Evolutionary conservation across 441 rosid species (phyloP), one percentile per base, ranked within the genome.

Genomic region (Bocquillonia castaneifolia): DNA sequence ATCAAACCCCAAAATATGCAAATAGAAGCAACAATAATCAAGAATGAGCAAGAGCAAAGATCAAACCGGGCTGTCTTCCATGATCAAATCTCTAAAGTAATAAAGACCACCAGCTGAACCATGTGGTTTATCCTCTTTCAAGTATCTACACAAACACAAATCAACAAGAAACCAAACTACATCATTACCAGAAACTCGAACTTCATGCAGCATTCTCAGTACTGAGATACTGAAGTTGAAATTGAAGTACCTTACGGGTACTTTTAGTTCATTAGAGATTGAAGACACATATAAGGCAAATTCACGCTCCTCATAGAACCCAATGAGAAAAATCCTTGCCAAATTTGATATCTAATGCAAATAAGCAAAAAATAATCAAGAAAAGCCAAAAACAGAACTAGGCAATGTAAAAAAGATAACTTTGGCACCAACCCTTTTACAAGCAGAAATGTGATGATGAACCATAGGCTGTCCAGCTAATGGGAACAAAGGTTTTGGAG

Each of bases 391-490:
- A 12, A 34, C 9, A 53, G 29, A 29, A 15, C 1, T 8, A 47
- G 29, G n/a, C 0, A 12, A 64, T 22, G 22, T 18, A 44, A 18
- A 22, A 32, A 18, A 18, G 28, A 31, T 12, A 17, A 50, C 10
- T n/a, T n/a, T 26, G 78, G 25, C 51, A 59, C 63, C 26, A 55
- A 87, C 97, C 91, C 80, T 79, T 82, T 82, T 89, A 71, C 97
- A 91, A 72, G 95, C 88, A 77, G 90, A 87, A 23, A 91, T 89
- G 28, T 88, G 95, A 85, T 91, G 97, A 63, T 86, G 93, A 73
- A 89, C 86, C 96, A 91, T 89, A 0, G 96, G 93, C 72, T 91
- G 96, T 2, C 97, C 96, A 55, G 93, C 96, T 68, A 91, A 78
- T n/a, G 93, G 96, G 66, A 91, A 86, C 63, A 89, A 69, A 2